Percentiles rank a stretch among this genome's conserved stretches.
phyloP scores from a whole-genome alignment of 2,329 filamentous ascomycete genomes.

The Verticillium nubilum region DNA sequence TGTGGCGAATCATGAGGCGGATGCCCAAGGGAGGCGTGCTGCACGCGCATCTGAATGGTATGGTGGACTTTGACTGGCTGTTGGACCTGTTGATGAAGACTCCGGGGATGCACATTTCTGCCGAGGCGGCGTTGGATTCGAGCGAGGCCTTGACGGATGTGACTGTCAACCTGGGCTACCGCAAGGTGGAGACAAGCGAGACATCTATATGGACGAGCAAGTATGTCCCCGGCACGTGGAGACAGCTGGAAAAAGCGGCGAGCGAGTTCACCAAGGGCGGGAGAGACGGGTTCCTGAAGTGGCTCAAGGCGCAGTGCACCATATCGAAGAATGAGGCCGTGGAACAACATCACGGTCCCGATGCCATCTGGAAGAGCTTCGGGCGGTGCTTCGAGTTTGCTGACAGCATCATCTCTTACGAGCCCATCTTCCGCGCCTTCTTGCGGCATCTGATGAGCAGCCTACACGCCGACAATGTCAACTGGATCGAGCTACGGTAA shows the following conservation, averaged over 20 bases:
- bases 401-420: conserved; percentile 68
- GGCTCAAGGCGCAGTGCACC: conserved; percentile 63
- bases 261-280: conserved; percentile 65
- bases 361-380: conserved; percentile 75
- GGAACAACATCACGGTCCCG: conserved; percentile 63
- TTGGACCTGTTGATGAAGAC: conserved; percentile 61
- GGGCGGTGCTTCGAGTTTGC: conserved; percentile 61
- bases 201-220: conserved; percentile 50
- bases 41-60: conserved; percentile 77
- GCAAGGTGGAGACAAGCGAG: conserved; percentile 28
- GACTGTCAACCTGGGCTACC: conserved; percentile 52
- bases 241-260: conserved; percentile 54
- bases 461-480: conserved; percentile 67
- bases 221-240: conserved; percentile 51
- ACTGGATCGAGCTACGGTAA: conserved; percentile 65
- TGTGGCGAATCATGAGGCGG: conserved; percentile 71
- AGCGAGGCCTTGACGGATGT: conserved; percentile 43
- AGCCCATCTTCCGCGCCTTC: conserved; percentile 73
- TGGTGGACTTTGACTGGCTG: conserved; percentile 73
- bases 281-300: conserved; percentile 59
- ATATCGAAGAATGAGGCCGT: conserved; percentile 65
- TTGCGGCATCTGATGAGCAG: conserved; percentile 60
- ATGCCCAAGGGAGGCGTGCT: conserved; percentile 79
- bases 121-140: conserved; percentile 45
- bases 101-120: conserved; percentile 62